Evolutionary conservation across 371 early-diverging fungal species (phyloP).

Genomic region (Catenaria anguillulae): DNA sequence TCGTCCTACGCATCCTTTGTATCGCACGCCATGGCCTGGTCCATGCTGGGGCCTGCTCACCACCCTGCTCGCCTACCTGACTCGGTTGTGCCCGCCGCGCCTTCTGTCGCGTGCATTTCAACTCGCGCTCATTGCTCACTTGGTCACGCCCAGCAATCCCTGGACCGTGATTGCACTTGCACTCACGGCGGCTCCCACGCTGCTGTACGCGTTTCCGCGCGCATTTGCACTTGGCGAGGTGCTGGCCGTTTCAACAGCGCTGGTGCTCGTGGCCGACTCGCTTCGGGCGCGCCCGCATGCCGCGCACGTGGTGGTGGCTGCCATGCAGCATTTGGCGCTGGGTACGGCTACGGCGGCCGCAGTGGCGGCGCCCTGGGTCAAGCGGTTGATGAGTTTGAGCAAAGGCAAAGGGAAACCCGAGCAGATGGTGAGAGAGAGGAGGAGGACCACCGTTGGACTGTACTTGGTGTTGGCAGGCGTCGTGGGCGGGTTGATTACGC

Average conservation of each 20-base stretch:
- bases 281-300: not conserved
- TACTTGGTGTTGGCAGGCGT: not conserved
- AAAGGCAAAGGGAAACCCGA: not conserved
- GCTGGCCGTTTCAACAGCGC: not conserved
- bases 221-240: constrained; percentile 3
- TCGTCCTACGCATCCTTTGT: constrained; percentile 1
- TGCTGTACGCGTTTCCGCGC: constrained; percentile 5
- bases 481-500: not conserved
- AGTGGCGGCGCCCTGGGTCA: not conserved
- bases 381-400: not conserved
- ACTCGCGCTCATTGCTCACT: not conserved
- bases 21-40: not conserved
- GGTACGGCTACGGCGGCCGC: not conserved
- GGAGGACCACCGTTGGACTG: not conserved
- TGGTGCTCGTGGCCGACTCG: not conserved
- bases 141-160: not conserved
- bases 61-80: not conserved
- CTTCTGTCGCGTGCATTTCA: not conserved
- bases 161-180: not conserved
- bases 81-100: not conserved
- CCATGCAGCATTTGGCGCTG: constrained; percentile 1
- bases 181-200: not conserved
- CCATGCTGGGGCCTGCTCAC: not conserved
- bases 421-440: not conserved
- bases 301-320: not conserved